Evolutionary conservation across 1,284 basidiomycete species (phyloP).

Genomic region (Rhodotorula sp.): DNA sequence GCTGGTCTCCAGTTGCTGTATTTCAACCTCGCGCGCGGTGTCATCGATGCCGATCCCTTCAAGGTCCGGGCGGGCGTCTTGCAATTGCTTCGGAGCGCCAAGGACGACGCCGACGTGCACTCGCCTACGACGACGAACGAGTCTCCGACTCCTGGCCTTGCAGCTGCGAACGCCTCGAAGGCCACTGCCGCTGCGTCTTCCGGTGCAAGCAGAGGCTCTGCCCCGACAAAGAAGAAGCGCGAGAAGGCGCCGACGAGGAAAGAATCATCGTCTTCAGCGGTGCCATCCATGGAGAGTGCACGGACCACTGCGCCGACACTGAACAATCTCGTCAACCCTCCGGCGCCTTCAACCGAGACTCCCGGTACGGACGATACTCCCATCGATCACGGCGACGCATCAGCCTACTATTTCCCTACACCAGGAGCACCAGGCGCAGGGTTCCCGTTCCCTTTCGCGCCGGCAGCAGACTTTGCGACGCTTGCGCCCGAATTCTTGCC

Average conservation of each 20-base stretch:
- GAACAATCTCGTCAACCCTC: background rate
- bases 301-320: background rate
- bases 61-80: conserved; percentile 36
- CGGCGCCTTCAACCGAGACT: background rate
- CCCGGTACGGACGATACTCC: background rate
- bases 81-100: conserved; percentile 33
- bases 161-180: background rate
- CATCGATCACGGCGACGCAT: background rate
- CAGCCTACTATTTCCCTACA: background rate
- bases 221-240: background rate
- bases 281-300: background rate
- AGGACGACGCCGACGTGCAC: conserved; percentile 19
- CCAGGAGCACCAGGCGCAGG: background rate
- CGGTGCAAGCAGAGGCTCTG: background rate
- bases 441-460: background rate
- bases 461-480: background rate
- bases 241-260: background rate
- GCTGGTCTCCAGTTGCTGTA: conserved; percentile 34
- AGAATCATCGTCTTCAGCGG: conserved; percentile 1
- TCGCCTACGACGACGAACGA: conserved; percentile 2
- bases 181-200: background rate
- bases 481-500: conserved; percentile 8
- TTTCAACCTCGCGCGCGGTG: conserved; percentile 32
- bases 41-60: conserved; percentile 37
- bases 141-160: background rate